Conservation (phyloP, 768 basidiomycete genomes). For the Boletus barrowsii region DNA sequence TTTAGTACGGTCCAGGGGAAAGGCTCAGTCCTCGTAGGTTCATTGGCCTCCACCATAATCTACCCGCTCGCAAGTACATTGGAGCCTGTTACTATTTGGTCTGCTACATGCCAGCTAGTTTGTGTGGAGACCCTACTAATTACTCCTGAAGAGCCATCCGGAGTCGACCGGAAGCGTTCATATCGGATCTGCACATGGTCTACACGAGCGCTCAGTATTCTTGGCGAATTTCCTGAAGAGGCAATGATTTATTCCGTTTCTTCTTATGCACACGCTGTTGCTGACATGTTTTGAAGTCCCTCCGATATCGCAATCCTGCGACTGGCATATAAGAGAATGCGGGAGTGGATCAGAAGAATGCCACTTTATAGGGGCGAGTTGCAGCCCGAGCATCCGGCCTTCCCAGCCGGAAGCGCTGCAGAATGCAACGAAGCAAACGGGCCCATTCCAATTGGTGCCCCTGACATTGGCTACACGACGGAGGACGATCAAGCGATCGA, state of each 20-base stretch:
- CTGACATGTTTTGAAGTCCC: conserved; percentile 8
- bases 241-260: conserved; percentile 28
- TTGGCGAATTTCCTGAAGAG: conserved; percentile 44
- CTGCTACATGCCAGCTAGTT: not conserved
- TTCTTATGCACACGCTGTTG: not conserved
- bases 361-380: conserved; percentile 36
- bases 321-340: conserved; percentile 25
- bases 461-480: conserved; percentile 31
- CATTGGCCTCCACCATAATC: conserved; percentile 7
- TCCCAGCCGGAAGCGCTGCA: conserved; percentile 26
- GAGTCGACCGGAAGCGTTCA: conserved; percentile 46
- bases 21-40: conserved; percentile 4
- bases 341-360: conserved; percentile 40
- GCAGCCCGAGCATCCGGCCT: conserved; percentile 13
- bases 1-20: not conserved
- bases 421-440: conserved; percentile 12
- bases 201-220: conserved; percentile 40
- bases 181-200: conserved; percentile 40
- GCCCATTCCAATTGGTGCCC: conserved; percentile 24
- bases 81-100: conserved; percentile 31
- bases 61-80: conserved; percentile 16
- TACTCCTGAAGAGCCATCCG: conserved; percentile 30
- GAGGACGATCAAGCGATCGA: conserved; percentile 37
- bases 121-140: not conserved
- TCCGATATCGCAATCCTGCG: conserved; percentile 27